Conservation (phyloP, 1,284 basidiomycete species). For the Agroathelia rolfsii region DNA sequence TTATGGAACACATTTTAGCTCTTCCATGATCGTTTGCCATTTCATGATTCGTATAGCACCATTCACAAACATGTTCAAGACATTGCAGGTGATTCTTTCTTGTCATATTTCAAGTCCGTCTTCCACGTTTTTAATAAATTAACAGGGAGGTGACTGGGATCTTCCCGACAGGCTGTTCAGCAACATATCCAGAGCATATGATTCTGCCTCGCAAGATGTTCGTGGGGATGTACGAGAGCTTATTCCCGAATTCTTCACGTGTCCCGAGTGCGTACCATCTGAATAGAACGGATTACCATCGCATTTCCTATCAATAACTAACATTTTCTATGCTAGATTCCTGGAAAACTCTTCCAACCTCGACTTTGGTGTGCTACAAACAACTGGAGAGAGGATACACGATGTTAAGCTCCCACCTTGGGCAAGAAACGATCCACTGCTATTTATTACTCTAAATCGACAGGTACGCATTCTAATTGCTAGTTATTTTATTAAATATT, state of each 20-base stretch:
- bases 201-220: conserved; percentile 79
- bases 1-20: conserved; percentile 92
- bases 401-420: conserved; percentile 87
- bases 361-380: conserved; percentile 81
- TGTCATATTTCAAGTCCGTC: background rate
- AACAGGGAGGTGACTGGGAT: conserved; percentile 89
- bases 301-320: background rate
- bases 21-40: conserved; percentile 94
- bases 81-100: conserved; percentile 50
- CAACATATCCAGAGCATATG: conserved; percentile 70
- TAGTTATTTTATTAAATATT: conserved; percentile 2
- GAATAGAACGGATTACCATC: background rate
- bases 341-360: conserved; percentile 65
- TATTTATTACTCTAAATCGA: conserved; percentile 80
- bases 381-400: conserved; percentile 74
- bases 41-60: conserved; percentile 87
- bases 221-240: conserved; percentile 92
- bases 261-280: conserved; percentile 46
- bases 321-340: conserved; percentile 35
- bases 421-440: conserved; percentile 77
- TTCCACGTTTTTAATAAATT: background rate
- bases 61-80: conserved; percentile 89
- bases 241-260: conserved; percentile 87
- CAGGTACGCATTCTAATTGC: conserved; percentile 32
- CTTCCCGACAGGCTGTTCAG: conserved; percentile 91